Conservation (phyloP, 441 rosid species). For the Brassica balearica region DNA sequence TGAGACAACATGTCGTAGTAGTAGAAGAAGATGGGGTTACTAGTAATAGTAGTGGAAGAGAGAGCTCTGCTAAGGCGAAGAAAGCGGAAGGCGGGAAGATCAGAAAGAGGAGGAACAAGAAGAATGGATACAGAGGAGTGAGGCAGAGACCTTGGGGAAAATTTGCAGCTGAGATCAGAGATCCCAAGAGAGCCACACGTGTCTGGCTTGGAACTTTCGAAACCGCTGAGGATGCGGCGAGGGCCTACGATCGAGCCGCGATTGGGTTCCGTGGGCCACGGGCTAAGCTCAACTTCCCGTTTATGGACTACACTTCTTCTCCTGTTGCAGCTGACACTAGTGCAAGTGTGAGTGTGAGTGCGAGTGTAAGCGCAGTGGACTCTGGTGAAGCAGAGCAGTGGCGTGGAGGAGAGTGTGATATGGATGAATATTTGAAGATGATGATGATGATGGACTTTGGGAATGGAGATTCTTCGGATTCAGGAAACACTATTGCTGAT, state of each 20-base stretch:
- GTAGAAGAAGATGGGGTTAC: slow-evolving; percentile 26
- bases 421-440: slow-evolving; percentile 45
- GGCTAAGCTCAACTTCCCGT: slow-evolving; percentile 86
- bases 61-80: slow-evolving; percentile 19
- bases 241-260: slow-evolving; percentile 89
- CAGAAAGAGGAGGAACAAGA: slow-evolving; percentile 51
- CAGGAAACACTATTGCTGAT: slow-evolving; percentile 45
- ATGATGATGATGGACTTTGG: slow-evolving; percentile 46
- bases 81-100: slow-evolving; percentile 42
- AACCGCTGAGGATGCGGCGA: slow-evolving; percentile 89
- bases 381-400: slow-evolving; percentile 33
- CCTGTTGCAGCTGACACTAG: slow-evolving; percentile 4
- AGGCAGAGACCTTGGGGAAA: slow-evolving; percentile 98
- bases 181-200: slow-evolving; percentile 68
- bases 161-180: slow-evolving; percentile 95
- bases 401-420: slow-evolving; percentile 35
- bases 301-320: slow-evolving; percentile 47
- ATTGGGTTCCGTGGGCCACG: slow-evolving; percentile 91
- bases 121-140: slow-evolving; percentile 88
- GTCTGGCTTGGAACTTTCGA: slow-evolving; percentile 94
- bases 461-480: slow-evolving; percentile 45
- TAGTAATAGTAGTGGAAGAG: slow-evolving; percentile 11
- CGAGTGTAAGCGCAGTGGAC: slow-evolving; percentile 15
- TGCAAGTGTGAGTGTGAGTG: neutral
- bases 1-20: neutral